Conservation (phyloP, 225 moss, liverwort and hornwort species). For the Sphagnum contortum region DNA sequence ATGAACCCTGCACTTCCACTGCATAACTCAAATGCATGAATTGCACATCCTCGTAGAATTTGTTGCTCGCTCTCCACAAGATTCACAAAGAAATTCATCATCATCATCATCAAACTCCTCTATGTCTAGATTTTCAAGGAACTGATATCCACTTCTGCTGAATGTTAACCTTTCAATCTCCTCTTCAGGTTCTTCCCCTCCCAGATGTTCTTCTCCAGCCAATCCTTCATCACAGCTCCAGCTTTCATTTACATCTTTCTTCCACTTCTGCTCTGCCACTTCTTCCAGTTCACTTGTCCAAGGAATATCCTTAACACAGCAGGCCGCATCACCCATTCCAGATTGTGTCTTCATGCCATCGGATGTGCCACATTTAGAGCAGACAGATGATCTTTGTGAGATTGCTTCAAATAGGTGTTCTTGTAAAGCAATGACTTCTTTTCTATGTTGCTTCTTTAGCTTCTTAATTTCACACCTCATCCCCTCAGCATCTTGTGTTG, state of each 20-base stretch:
- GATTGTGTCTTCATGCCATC: conserved; percentile 39
- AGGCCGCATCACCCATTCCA: too few species aligned
- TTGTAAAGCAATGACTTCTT: conserved; percentile 32
- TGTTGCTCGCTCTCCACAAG: conserved; percentile 24
- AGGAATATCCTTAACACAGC: too few species aligned
- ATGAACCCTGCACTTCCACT: too few species aligned
- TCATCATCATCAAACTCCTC: conserved; percentile 14
- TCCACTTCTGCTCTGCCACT: not conserved
- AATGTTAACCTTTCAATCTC: conserved; percentile 12
- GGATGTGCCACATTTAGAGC: conserved; percentile 46
- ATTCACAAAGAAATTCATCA: conserved; percentile 24
- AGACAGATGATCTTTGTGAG: conserved; percentile 34
- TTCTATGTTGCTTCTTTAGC: conserved; percentile 23
- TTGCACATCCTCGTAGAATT: conserved; percentile 26
- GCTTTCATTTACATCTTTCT: conserved; percentile 7
- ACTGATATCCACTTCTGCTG: conserved; percentile 28
- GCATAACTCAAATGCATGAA: conserved; percentile 17
- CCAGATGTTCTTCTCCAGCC: conserved; percentile 7
- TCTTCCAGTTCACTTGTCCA: too few species aligned
- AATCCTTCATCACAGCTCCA: conserved; percentile 7
- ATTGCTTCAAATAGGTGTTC: conserved; percentile 36
- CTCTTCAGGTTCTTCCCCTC: conserved; percentile 15
- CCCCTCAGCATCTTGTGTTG: conserved; percentile 19
- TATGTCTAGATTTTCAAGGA: conserved; percentile 18
- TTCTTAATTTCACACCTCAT: conserved; percentile 29